Evolutionary conservation across 495 filamentous ascomycete genomes (phyloP), one percentile per base, ranked within the genome.

Genomic region (Xylaria palmicola): DNA sequence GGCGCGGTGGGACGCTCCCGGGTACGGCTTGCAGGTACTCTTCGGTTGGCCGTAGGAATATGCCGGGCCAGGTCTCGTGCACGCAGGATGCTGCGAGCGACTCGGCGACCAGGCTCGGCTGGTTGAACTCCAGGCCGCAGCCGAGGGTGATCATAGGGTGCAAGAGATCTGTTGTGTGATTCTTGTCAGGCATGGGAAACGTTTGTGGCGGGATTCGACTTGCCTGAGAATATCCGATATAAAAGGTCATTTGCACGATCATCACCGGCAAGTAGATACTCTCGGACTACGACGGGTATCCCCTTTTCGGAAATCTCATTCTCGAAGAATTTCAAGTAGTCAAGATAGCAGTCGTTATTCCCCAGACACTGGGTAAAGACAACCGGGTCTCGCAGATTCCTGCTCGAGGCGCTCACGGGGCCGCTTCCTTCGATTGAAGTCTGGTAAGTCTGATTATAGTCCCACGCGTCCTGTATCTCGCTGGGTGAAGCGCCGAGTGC

Each of bases 121-220:
- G 86, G 4, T 81, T 66, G 68, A 89, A 90, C 62, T 90, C 87
- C 20, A 91, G 63, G 0, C 81, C 88, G 62, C 88, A 90, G 0
- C 86, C 86, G 4, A 90, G 75, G 60, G 90, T 87, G 63, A 92
- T 91, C 6, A 89, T 61, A 2, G 86, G 87, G 65, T 92, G 89
- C 3, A 89, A 64, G 62, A 90, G 81, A 19, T 84, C 86, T 84
- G 53, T 3, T 60, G 13, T 36, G 6, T n/a, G n/a, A n/a, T n/a
- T n/a, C n/a, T n/a, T n/a, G n/a, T n/a, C n/a, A n/a, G n/a, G n/a
- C n/a, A n/a, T n/a, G n/a, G n/a, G n/a, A n/a, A n/a, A n/a, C n/a
- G n/a, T n/a, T n/a, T n/a, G n/a, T n/a, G n/a, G n/a, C n/a, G n/a
- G n/a, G n/a, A n/a, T 36, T 6, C 13, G 6, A 36, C 32, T 6